phyloP scores from a whole-genome alignment of 2,329 filamentous ascomycete species.

The Trematosphaeria pertusa region DNA sequence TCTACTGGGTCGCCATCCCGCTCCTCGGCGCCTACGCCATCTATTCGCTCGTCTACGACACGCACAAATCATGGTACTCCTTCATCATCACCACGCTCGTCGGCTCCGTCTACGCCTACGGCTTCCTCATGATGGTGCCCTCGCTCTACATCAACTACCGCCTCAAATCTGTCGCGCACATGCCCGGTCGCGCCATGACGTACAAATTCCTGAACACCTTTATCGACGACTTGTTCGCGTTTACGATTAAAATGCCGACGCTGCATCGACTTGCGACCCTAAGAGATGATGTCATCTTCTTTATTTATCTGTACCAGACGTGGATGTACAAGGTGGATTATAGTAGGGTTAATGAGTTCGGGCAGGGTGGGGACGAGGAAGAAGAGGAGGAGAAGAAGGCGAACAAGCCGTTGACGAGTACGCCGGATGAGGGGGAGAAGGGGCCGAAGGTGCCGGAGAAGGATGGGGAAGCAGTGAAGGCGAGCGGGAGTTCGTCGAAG shows the following conservation, averaged over 20 bases:
- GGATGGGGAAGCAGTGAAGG: slow-evolving; percentile 23
- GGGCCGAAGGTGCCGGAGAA: slow-evolving; percentile 29
- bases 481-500: slow-evolving; percentile 35
- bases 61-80: slow-evolving; percentile 97
- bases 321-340: slow-evolving; percentile 94
- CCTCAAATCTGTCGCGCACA: slow-evolving; percentile 88
- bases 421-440: slow-evolving; percentile 38
- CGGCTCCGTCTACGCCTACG: slow-evolving; percentile 95
- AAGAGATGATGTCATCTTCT: slow-evolving; percentile 97
- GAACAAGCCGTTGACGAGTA: slow-evolving; percentile 47
- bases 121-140: slow-evolving; percentile 99
- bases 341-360: slow-evolving; percentile 94
- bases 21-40: slow-evolving; percentile 86
- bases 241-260: slow-evolving; percentile 99
- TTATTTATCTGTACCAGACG: slow-evolving; percentile 93
- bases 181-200: slow-evolving; percentile 95
- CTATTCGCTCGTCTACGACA: slow-evolving; percentile 92
- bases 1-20: slow-evolving; percentile 91
- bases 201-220: slow-evolving; percentile 99
- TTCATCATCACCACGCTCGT: slow-evolving; percentile 95
- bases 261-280: slow-evolving; percentile 91
- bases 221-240: slow-evolving; percentile 97
- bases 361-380: slow-evolving; percentile 92
- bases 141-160: slow-evolving; percentile 99
- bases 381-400: slow-evolving; percentile 61